Evolutionary conservation across 2,329 filamentous ascomycete species (phyloP).

Genomic region (Canariomyces notabilis): DNA sequence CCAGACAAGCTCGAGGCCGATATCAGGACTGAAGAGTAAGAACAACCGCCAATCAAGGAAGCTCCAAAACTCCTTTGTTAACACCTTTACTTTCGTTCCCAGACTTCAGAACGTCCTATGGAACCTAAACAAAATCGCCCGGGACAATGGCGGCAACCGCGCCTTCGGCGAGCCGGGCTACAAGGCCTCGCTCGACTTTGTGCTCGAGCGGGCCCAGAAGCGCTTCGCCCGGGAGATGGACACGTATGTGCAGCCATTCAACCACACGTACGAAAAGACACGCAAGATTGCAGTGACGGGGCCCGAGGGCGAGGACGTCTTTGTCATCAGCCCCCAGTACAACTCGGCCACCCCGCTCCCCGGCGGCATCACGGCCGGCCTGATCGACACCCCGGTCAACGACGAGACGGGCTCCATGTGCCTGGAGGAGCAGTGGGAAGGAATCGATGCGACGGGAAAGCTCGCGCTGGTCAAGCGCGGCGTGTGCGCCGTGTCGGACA

Average conservation of each 20-base stretch:
- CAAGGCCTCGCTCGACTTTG: constrained; percentile 52
- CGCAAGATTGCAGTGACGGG: constrained; percentile 39
- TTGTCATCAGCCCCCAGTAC: constrained; percentile 41
- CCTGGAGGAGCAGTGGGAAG: constrained; percentile 40
- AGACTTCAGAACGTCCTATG: constrained; percentile 52
- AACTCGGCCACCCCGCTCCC: constrained; percentile 40
- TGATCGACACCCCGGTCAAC: constrained; percentile 34
- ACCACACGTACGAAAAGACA: constrained; percentile 41
- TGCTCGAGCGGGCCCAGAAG: constrained; percentile 42
- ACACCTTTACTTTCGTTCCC: too few species aligned
- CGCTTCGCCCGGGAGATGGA: constrained; percentile 39
- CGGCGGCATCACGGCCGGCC: constrained; percentile 29
- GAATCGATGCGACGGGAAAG: constrained; percentile 40
- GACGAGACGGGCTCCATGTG: constrained; percentile 37
- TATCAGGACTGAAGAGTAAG: constrained; percentile 36
- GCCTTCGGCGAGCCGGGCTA: constrained; percentile 57
- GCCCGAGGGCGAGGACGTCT: constrained; percentile 40
- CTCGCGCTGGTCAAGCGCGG: constrained; percentile 43
- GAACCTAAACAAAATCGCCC: constrained; percentile 49
- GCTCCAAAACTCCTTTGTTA: too few species aligned
- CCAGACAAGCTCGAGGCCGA: constrained; percentile 37
- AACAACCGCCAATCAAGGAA: background rate
- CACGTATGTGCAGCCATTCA: constrained; percentile 43
- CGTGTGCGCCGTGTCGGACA: constrained; percentile 38
- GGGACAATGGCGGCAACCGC: constrained; percentile 52